These are phyloP conservation scores for Psilocybe sp. DNA, from an alignment of 768 basidiomycete genomes.

Conservation along the genomic window DNA sequence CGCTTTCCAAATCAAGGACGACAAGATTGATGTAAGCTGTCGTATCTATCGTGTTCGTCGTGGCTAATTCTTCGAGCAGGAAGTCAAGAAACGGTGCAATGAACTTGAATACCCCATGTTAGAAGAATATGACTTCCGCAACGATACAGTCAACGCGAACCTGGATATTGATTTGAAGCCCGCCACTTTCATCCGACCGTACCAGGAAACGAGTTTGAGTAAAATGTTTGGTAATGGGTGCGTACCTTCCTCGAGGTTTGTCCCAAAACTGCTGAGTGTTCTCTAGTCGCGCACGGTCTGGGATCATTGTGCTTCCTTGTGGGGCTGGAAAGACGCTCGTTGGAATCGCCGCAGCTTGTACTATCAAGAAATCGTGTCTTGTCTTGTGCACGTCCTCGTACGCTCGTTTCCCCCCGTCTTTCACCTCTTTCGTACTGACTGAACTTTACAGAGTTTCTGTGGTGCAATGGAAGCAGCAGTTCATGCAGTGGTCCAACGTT, in stretches of 20 bases:
- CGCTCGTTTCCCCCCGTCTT: constrained; percentile 27
- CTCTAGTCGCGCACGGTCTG: constrained; percentile 87
- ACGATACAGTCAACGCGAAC: constrained; percentile 94
- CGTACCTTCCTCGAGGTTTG: constrained; percentile 15
- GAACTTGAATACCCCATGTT: constrained; percentile 97
- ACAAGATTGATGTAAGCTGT: constrained; percentile 80
- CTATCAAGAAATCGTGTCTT: constrained; percentile 97
- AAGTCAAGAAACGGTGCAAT: constrained; percentile 94
- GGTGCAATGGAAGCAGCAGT: constrained; percentile 99
- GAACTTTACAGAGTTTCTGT: constrained; percentile 69
- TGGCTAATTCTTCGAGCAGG: constrained; percentile 40
- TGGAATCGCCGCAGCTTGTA: constrained; percentile 99
- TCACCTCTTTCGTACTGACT: constrained; percentile 5
- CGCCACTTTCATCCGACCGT: constrained; percentile 93
- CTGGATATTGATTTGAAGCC: constrained; percentile 99
- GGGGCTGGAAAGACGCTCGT: constrained; percentile 99
- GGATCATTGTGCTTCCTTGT: constrained; percentile 97
- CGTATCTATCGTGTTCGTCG: background rate
- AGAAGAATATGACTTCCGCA: constrained; percentile 98
- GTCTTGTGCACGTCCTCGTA: constrained; percentile 98
- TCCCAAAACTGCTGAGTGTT: background rate
- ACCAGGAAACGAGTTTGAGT: constrained; percentile 96
- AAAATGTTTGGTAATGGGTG: constrained; percentile 99
- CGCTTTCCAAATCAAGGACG: constrained; percentile 93
- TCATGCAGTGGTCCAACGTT: constrained; percentile 98